These are phyloP conservation scores for Tephrocybe sp. DNA, from an alignment of 768 basidiomycete species.

Conservation along the genomic window DNA sequence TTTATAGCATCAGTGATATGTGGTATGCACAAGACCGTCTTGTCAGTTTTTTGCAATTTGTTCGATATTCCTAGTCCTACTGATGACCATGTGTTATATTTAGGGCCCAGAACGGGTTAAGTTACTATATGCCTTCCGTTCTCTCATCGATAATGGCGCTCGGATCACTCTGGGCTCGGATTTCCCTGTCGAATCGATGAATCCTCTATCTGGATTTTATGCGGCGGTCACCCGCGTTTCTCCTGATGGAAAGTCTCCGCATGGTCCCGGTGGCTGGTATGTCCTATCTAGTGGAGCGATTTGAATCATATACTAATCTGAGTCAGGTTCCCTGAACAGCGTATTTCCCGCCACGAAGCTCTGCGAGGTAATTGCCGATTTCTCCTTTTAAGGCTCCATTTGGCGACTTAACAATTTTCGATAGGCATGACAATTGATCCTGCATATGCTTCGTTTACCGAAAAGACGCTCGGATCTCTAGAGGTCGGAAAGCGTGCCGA, in stretches of 20 bases:
- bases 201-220: slow-evolving; percentile 82
- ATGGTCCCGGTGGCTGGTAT: slow-evolving; percentile 82
- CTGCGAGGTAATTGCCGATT: slow-evolving; percentile 50
- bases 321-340: slow-evolving; percentile 78
- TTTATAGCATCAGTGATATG: slow-evolving; percentile 75
- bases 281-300: slow-evolving; percentile 17
- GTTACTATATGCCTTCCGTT: slow-evolving; percentile 83
- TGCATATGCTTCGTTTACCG: slow-evolving; percentile 84
- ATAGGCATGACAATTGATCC: slow-evolving; percentile 85
- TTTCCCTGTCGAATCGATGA: slow-evolving; percentile 85
- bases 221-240: slow-evolving; percentile 82
- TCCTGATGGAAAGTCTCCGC: slow-evolving; percentile 69
- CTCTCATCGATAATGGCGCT: slow-evolving; percentile 61
- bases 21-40: slow-evolving; percentile 83
- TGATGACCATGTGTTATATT: slow-evolving; percentile 6
- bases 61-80: too few relatives aligned
- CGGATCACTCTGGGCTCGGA: slow-evolving; percentile 82
- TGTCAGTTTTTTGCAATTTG: slow-evolving; percentile 36
- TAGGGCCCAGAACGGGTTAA: slow-evolving; percentile 84
- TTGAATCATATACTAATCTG: not conserved
- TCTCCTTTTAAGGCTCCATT: not conserved
- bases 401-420: not conserved
- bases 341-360: slow-evolving; percentile 72
- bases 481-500: slow-evolving; percentile 79
- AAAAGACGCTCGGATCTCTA: slow-evolving; percentile 71